phyloP scores from a whole-genome alignment of 805 yeast species.

The Schwanniomyces polymorphus region DNA sequence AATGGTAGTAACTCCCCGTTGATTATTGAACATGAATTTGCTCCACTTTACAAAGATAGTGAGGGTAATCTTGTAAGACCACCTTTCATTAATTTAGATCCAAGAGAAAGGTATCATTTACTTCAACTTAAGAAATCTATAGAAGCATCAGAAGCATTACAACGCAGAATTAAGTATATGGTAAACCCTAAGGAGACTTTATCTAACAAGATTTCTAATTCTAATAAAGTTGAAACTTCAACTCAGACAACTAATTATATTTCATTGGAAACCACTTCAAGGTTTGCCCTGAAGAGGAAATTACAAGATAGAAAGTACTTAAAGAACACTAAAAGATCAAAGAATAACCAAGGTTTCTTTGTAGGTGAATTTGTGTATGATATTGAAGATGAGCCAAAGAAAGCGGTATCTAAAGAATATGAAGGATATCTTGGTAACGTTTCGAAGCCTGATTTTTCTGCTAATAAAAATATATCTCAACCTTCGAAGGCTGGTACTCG shows the following conservation, averaged over 20 bases:
- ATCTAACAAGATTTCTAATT: conserved; percentile 10
- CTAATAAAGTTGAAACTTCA: conserved; percentile 37
- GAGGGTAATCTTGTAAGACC: conserved; percentile 42
- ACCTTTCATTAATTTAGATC: conserved; percentile 44
- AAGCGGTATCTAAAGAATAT: conserved; percentile 14
- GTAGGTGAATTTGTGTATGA: conserved; percentile 40
- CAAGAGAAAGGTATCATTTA: conserved; percentile 41
- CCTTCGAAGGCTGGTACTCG: neutral
- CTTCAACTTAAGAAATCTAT: conserved; percentile 38
- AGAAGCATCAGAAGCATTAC: conserved; percentile 34
- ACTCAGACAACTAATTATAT: conserved; percentile 40
- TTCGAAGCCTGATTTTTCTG: conserved; percentile 29
- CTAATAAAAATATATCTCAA: neutral
- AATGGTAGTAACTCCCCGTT: conserved; percentile 9
- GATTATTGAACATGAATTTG: conserved; percentile 30
- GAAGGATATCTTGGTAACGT: conserved; percentile 36
- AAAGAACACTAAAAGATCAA: conserved; percentile 12
- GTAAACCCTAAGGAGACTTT: conserved; percentile 40
- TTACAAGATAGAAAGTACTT: conserved; percentile 4
- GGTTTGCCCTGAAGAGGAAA: conserved; percentile 20
- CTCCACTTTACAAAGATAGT: conserved; percentile 34
- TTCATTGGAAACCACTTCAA: conserved; percentile 26
- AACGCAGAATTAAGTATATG: conserved; percentile 36
- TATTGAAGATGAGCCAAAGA: conserved; percentile 11
- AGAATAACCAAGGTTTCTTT: conserved; percentile 24